phyloP scores from a whole-genome alignment of 495 filamentous ascomycete species.

The Aspergillus ellipticus region DNA sequence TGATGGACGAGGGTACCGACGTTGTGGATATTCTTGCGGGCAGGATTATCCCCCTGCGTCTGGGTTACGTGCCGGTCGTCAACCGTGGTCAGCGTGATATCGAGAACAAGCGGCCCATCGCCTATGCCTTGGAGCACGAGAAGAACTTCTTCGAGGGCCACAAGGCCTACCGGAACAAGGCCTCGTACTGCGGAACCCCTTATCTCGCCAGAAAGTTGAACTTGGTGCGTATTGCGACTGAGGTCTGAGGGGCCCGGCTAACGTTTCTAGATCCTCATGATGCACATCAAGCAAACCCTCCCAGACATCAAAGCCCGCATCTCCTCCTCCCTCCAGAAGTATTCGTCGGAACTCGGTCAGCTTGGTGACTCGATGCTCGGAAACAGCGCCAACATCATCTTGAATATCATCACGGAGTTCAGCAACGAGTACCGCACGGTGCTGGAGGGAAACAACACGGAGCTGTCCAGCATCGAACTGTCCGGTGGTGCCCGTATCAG shows the following conservation, averaged over 20 bases:
- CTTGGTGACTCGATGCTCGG: conserved; percentile 95
- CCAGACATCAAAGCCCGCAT: conserved; percentile 98
- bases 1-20: conserved; percentile 99
- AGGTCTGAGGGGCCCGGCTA: not conserved
- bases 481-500: conserved; percentile 98
- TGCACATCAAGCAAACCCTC: conserved; percentile 99
- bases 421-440: conserved; percentile 95
- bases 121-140: conserved; percentile 90
- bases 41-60: conserved; percentile 89
- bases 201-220: conserved; percentile 97
- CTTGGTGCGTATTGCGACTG: conserved; percentile 51
- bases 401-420: conserved; percentile 99
- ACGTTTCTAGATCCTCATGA: conserved; percentile 81
- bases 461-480: conserved; percentile 88
- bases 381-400: conserved; percentile 90
- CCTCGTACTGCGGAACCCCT: conserved; percentile 95
- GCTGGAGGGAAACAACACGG: conserved; percentile 92
- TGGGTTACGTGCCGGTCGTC: conserved; percentile 98
- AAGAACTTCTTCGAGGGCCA: conserved; percentile 98
- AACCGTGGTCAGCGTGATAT: conserved; percentile 99
- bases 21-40: conserved; percentile 99
- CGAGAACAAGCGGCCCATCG: conserved; percentile 91
- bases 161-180: conserved; percentile 98
- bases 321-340: conserved; percentile 86
- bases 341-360: conserved; percentile 71